phyloP scores from a whole-genome alignment of 2,329 filamentous ascomycete species.

The Nigrospora osmanthi region DNA sequence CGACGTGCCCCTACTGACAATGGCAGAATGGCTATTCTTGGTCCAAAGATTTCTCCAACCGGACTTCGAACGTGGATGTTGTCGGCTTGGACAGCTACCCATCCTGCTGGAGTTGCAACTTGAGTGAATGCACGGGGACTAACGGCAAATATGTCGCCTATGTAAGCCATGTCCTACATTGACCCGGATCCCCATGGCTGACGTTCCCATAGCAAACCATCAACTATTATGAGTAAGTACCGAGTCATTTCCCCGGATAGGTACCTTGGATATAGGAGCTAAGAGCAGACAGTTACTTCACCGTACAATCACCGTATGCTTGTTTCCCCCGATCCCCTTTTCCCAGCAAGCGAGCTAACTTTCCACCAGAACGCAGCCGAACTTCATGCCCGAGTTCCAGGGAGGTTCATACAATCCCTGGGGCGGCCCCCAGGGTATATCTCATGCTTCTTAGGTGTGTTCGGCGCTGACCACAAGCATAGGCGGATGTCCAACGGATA shows the following conservation, averaged over 20 bases:
- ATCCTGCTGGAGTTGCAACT: slow-evolving; percentile 56
- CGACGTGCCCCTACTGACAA: not conserved
- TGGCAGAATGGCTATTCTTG: slow-evolving; percentile 37
- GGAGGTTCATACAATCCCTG: slow-evolving; percentile 54
- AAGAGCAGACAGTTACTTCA: slow-evolving; percentile 16
- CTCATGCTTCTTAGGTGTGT: no score
- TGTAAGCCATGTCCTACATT: slow-evolving; percentile 21
- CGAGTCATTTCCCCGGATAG: not conserved
- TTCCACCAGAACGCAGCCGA: slow-evolving; percentile 31
- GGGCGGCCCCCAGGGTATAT: slow-evolving; percentile 40
- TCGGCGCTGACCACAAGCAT: no score
- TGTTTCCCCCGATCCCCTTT: no score
- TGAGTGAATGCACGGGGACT: slow-evolving; percentile 50
- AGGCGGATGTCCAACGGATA: slow-evolving; percentile 44
- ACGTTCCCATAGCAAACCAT: slow-evolving; percentile 7
- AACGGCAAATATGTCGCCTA: slow-evolving; percentile 53
- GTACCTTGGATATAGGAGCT: not conserved
- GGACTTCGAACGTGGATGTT: slow-evolving; percentile 47
- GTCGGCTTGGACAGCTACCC: slow-evolving; percentile 43
- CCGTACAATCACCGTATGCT: slow-evolving; percentile 20
- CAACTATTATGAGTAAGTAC: slow-evolving; percentile 14
- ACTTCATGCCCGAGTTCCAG: slow-evolving; percentile 52
- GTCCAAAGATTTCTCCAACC: slow-evolving; percentile 51
- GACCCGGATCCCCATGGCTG: no score
- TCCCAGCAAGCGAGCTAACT: no score